Base-by-base conservation (phyloP, 441 rosid species). In the Lagerstroemia fauriei region DNA sequence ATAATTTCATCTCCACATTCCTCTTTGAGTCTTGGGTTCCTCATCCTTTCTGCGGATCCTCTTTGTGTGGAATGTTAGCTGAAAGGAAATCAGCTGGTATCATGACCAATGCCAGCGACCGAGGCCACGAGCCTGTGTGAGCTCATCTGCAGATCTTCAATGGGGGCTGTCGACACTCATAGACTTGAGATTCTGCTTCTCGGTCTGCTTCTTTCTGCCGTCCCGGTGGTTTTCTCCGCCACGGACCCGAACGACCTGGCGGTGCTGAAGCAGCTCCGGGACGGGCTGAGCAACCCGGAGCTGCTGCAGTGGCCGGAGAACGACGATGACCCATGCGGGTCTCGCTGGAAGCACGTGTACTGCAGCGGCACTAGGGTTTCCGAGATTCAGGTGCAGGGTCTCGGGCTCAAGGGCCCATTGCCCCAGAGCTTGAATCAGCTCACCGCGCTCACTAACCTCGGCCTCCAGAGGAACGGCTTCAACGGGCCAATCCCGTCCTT, bases 311-410 rank as follows among this genome's bases (percentile, higher is more conserved):
- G 97, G 97, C 95, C 97, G 38, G 86, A 75, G 16, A 82, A 76
- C 82, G 92, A 89, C 34, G 89, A 77, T 32, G 95, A 92, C 86
- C 97, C 97, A 0, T 93, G 97, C 83, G 95, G 96, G 57, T 83
- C 87, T 8, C 79, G 76, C 2, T 93, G 95, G 97, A 87, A 88
- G 41, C 89, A 91, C 77, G 91, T 93, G 53, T 82, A 38, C 78
- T 93, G 97, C 79, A 59, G 65, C 47, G 87, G 80, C 77, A 77
- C 87, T 32, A 82, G 93, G 83, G 91, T 93, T n/a, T 75, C 91
- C n/a, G 93, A 91, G 85, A 92, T 93, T 88, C 91, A 92, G 80
- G 93, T 91, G 78, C 91, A 91, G 76, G 77, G 76, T 46, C 57
- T 90, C 84, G 91, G 91, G 59, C 87, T 93, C 85, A 88, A 89